These are phyloP conservation scores for Scedosporium apiospermum DNA, from an alignment of 2,329 filamentous ascomycete species.

Conservation along the genomic window DNA sequence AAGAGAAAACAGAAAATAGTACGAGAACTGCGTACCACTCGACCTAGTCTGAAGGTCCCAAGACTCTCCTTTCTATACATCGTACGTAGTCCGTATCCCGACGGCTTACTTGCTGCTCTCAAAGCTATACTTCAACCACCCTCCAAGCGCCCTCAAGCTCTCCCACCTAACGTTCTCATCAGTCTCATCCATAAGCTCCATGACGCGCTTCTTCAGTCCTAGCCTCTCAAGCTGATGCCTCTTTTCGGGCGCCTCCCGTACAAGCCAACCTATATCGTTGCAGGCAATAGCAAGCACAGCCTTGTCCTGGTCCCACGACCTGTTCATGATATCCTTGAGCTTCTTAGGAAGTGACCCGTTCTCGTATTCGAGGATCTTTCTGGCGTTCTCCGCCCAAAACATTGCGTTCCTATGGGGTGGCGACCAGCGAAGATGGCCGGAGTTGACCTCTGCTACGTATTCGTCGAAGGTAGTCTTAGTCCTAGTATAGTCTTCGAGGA, in stretches of 20 bases:
- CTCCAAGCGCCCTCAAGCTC: conserved; percentile 70
- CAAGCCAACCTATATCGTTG: conserved; percentile 81
- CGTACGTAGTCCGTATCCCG: background rate
- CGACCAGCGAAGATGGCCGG: conserved; percentile 85
- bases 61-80: background rate
- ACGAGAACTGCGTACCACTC: background rate
- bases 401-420: conserved; percentile 77
- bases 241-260: conserved; percentile 83
- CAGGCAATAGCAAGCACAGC: conserved; percentile 87
- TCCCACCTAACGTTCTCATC: conserved; percentile 91
- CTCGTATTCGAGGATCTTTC: conserved; percentile 74
- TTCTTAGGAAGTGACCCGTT: conserved; percentile 70
- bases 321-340: conserved; percentile 72
- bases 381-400: conserved; percentile 89
- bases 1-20: conserved; percentile 2
- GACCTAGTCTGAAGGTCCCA: background rate
- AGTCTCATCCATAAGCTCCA: conserved; percentile 86
- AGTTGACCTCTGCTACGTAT: conserved; percentile 77
- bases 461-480: conserved; percentile 76
- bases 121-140: conserved; percentile 57
- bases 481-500: conserved; percentile 58
- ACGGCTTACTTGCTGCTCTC: conserved; percentile 25
- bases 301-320: conserved; percentile 69
- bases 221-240: conserved; percentile 70
- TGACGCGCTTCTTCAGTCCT: conserved; percentile 76